Evolutionary conservation across 257 asterid genomes (phyloP).

Genomic region (Salvia hispanica): DNA sequence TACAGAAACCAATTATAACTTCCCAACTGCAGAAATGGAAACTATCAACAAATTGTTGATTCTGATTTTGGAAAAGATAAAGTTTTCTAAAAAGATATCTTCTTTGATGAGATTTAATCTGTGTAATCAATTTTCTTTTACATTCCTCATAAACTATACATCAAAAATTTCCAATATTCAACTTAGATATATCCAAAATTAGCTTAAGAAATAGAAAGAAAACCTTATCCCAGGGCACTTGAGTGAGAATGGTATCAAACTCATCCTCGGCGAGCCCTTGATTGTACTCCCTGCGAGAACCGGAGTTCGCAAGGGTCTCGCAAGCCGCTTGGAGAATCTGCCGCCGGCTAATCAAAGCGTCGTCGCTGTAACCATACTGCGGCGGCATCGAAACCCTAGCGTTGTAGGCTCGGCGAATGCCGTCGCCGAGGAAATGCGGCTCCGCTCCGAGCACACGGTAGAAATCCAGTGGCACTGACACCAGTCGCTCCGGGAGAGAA

Average conservation of each 20-base stretch:
- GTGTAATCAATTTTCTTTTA: not conserved
- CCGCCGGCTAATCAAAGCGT: conserved; percentile 76
- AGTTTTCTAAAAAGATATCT: not conserved
- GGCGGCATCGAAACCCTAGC: conserved; percentile 83
- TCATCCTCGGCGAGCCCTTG: conserved; percentile 79
- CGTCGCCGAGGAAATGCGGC: conserved; percentile 90
- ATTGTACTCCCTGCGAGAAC: conserved; percentile 83
- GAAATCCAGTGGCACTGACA: conserved; percentile 80
- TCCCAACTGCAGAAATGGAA: not conserved
- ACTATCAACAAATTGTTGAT: not conserved
- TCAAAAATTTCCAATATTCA: not conserved
- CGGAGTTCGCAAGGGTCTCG: conserved; percentile 71
- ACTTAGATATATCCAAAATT: not conserved
- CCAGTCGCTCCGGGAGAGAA: conserved; percentile 71
- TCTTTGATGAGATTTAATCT: not conserved
- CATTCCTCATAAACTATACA: not conserved
- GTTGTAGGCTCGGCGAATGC: conserved; percentile 85
- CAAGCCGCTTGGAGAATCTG: conserved; percentile 96
- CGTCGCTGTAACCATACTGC: conserved; percentile 87
- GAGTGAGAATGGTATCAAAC: conserved; percentile 65
- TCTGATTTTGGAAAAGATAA: not conserved
- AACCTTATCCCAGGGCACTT: conserved; percentile 99
- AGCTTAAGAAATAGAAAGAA: not conserved
- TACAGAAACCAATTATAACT: conserved; percentile 12
- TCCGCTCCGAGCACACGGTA: conserved; percentile 88